Conservation (phyloP, 257 asterid species). For the Misopates orontium region DNA sequence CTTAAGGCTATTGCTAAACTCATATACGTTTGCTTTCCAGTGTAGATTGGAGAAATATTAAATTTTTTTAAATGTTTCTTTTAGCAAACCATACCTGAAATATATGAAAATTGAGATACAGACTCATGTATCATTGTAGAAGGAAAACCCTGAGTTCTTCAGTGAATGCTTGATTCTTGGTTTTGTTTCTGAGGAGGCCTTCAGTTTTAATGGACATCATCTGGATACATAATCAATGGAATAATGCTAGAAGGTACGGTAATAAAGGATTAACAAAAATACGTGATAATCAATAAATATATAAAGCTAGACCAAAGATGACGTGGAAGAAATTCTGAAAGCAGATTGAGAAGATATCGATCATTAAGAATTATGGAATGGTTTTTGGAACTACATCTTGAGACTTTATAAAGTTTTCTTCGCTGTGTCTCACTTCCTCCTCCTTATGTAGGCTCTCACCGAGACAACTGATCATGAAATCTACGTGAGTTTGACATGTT, state of each 20-base stretch:
- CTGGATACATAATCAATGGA: too few species aligned
- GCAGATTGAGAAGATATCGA: neutral
- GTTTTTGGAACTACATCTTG: constrained; percentile 20
- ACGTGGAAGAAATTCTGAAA: constrained; percentile 8
- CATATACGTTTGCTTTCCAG: neutral
- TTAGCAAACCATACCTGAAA: neutral
- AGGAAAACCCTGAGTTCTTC: constrained; percentile 5
- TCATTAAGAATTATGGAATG: constrained; percentile 10
- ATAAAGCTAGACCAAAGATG: constrained; percentile 2
- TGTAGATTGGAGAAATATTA: constrained; percentile 9
- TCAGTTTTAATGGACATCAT: neutral
- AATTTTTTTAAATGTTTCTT: neutral
- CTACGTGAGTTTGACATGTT: constrained; percentile 72
- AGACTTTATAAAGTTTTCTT: constrained; percentile 20
- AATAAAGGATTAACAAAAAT: neutral
- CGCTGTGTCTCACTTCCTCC: too few species aligned
- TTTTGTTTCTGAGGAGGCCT: constrained; percentile 15
- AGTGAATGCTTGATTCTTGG: constrained; percentile 11
- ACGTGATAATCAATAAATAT: neutral
- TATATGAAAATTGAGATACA: constrained; percentile 7
- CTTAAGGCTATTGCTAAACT: constrained; percentile 13
- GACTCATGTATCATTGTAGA: constrained; percentile 4
- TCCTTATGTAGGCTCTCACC: constrained; percentile 59
- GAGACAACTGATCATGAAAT: constrained; percentile 89
- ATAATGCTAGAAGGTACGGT: constrained; percentile 22